Percentiles rank a stretch among this genome's conserved stretches.
phyloP scores from a whole-genome alignment of 106 monocot species.

The Allium cepa region DNA sequence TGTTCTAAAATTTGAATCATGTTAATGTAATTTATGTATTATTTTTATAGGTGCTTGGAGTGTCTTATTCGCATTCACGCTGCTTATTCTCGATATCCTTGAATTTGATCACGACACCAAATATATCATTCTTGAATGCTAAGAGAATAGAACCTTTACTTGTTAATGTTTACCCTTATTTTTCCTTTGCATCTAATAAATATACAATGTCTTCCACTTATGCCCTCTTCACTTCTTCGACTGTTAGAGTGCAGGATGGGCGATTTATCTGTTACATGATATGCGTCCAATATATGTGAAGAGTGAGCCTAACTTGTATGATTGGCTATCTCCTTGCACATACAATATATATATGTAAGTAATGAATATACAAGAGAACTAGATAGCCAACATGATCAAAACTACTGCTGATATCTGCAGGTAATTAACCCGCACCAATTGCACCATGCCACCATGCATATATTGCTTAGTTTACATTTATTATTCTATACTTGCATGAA shows the following conservation, averaged over 20 bases:
- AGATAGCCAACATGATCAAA: too few species aligned
- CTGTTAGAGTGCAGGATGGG: neutral
- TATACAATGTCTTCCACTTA: neutral
- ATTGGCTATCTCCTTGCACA: too few species aligned
- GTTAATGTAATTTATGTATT: neutral
- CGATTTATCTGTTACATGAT: neutral
- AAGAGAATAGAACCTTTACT: neutral
- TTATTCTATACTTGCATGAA: too few species aligned
- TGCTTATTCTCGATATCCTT: neutral
- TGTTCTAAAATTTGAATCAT: neutral
- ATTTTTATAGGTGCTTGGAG: slow-evolving; percentile 1
- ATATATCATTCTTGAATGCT: neutral
- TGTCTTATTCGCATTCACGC: slow-evolving; percentile 7
- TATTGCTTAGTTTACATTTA: too few species aligned
- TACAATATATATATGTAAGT: too few species aligned
- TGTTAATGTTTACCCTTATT: slow-evolving; percentile 8
- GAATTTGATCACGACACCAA: neutral
- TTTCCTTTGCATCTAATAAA: neutral
- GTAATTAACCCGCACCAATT: too few species aligned
- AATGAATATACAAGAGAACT: too few species aligned
- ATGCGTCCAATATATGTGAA: too few species aligned
- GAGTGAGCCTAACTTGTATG: too few species aligned
- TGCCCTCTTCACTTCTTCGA: neutral
- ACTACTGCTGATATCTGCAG: too few species aligned
- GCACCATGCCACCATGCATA: too few species aligned